These are phyloP conservation scores for Huntiella omanensis DNA, from an alignment of 2,329 filamentous ascomycete species.

Conservation along the genomic window DNA sequence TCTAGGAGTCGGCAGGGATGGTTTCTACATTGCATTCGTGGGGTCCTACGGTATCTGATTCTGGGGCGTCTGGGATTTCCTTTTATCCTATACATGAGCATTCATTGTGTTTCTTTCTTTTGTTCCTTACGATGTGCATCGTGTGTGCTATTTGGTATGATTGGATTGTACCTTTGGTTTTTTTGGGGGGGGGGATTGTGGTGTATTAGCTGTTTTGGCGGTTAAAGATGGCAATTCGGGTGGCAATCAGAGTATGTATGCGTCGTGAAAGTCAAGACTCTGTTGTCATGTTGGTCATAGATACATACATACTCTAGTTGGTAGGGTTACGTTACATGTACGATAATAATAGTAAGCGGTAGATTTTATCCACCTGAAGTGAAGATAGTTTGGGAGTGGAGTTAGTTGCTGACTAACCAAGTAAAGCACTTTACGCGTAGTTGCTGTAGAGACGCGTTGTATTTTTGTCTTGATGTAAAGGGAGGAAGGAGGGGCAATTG, in stretches of 20 bases:
- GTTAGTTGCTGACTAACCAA: too few species aligned
- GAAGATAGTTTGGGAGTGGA: too few species aligned
- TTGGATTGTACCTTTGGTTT: too few species aligned
- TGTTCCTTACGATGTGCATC: neutral
- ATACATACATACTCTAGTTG: neutral
- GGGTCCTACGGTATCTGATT: slow-evolving; percentile 9
- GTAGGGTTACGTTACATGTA: neutral
- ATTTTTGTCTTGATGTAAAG: neutral
- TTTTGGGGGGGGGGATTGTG: too few species aligned
- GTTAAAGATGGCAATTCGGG: too few species aligned
- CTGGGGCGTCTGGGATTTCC: slow-evolving; percentile 11
- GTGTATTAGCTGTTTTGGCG: too few species aligned
- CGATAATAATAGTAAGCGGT: neutral
- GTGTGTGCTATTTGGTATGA: too few species aligned
- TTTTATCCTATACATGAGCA: slow-evolving; percentile 2
- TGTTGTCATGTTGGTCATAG: neutral
- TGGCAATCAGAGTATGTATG: too few species aligned
- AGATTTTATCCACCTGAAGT: neutral
- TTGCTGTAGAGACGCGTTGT: slow-evolving; percentile 3
- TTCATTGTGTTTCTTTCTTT: slow-evolving; percentile 6
- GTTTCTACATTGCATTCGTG: slow-evolving; percentile 11
- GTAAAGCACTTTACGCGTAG: neutral
- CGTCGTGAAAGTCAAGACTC: neutral
- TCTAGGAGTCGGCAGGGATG: slow-evolving; percentile 11
- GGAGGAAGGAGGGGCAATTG: neutral